Evolutionary conservation across 2,329 filamentous ascomycete genomes (phyloP).

Genomic region (Dryadomyces quercivorus): DNA sequence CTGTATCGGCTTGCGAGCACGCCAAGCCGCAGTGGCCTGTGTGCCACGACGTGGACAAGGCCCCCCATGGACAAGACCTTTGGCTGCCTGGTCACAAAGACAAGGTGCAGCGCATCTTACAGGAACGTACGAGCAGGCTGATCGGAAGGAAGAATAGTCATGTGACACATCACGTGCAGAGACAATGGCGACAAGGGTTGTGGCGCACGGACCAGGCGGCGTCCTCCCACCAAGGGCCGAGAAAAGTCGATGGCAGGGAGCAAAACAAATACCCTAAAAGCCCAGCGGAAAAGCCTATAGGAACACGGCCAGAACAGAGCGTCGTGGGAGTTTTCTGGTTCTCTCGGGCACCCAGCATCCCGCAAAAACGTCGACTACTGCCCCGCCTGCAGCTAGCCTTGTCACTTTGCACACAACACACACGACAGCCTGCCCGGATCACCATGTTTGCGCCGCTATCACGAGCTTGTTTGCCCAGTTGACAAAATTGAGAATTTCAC

Average conservation of each 20-base stretch:
- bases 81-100: no score
- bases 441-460: slow-evolving; percentile 3
- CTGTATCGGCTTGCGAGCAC: background rate
- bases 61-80: background rate
- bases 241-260: background rate
- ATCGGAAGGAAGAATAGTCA: background rate
- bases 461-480: slow-evolving; percentile 1
- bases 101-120: background rate
- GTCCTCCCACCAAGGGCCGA: background rate
- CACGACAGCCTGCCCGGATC: background rate
- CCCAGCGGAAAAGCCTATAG: background rate
- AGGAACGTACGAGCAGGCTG: background rate
- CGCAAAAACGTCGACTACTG: background rate
- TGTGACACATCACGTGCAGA: background rate
- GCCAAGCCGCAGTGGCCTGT: background rate
- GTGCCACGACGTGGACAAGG: background rate
- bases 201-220: slow-evolving; percentile 4
- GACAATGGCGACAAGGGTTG: background rate
- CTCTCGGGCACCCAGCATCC: background rate
- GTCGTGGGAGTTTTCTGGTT: background rate
- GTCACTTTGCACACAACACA: background rate
- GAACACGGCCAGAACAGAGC: background rate
- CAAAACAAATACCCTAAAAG: slow-evolving; percentile 6
- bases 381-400: background rate
- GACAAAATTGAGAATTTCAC: background rate